A percentile compares a stretch with the other conserved stretches of the same genome.
Conservation (phyloP, 192 early-diverging fungal species). For the Geosiphon pyriformis region DNA sequence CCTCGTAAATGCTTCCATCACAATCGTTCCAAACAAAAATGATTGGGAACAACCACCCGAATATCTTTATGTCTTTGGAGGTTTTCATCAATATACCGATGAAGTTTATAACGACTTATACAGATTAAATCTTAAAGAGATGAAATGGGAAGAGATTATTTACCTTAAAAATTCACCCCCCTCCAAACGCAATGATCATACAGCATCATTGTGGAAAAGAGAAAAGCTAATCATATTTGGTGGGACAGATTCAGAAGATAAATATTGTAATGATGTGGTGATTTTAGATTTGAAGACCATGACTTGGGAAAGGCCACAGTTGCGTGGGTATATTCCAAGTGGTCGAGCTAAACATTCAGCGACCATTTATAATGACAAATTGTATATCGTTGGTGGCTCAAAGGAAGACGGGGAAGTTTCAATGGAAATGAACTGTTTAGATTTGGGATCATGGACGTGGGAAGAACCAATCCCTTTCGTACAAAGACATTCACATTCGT, state of each 20-base stretch:
- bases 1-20: constrained; percentile 40
- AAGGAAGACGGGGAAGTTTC: constrained; percentile 29
- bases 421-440: constrained; percentile 36
- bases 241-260: constrained; percentile 51
- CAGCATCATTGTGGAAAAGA: constrained; percentile 50
- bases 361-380: constrained; percentile 52
- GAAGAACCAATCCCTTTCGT: constrained; percentile 48
- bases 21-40: constrained; percentile 27
- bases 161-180: constrained; percentile 48
- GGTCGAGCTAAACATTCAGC: constrained; percentile 57
- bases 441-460: constrained; percentile 56
- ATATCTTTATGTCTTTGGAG: constrained; percentile 52
- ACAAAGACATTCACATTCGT: constrained; percentile 46
- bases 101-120: constrained; percentile 63
- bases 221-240: constrained; percentile 62
- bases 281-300: constrained; percentile 54
- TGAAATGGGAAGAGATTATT: constrained; percentile 48
- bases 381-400: constrained; percentile 60
- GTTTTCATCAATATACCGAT: constrained; percentile 61
- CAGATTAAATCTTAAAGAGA: constrained; percentile 40
- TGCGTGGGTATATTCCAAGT: constrained; percentile 42
- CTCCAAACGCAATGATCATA: constrained; percentile 57
- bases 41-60: constrained; percentile 11
- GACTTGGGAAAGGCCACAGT: constrained; percentile 54
- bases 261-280: constrained; percentile 50